Evolutionary conservation across 306 rosid genomes (phyloP), one percentile per base, ranked within the genome.

Genomic region (Glycine tomentella): DNA sequence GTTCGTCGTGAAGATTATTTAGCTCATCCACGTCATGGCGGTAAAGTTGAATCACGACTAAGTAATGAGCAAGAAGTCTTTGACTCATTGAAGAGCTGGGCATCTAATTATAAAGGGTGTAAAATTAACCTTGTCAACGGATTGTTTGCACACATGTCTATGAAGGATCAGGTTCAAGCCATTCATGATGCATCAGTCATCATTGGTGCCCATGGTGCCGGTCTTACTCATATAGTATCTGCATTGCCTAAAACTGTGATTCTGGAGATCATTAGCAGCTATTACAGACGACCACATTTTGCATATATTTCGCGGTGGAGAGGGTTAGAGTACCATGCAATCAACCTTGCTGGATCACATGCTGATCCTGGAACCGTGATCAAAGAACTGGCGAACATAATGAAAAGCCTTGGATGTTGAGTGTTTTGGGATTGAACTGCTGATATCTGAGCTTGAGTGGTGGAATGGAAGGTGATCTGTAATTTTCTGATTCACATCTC

Each of bases 141-240:
- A 78, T 87, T 95, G 87, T 90, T 95, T 67, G 98, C 94, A 0
- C 99, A 93, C 89, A 93, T 95, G 98, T 48, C 98, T n/a, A 90
- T 95, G 99, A 95, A 91, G 85, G 99, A 95, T 15, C 99, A 95
- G 80, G 96, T 95, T 42, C 87, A 31, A 80, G 96, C 99, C 59
- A 93, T 95, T 82, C 98, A 93, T 87, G 99, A 93, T 25, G 98
- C 99, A 7, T 92, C 95, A 0, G 98, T 95, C 34, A 91, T 95
- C 84, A 76, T 95, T 6, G 99, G 98, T 0, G 98, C 99, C 0
- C 99, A 95, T 11, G 99, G 99, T 52, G 99, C 99, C 1, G 99
- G 99, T 82, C 93, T 93, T 11, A 95, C 99, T 7, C 99, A 95
- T 85, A 87, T 93, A 45, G 89, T 95, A 80, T 93, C 99, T 38